Conservation (phyloP, 106 monocot species). For the Hemerocallis citrina region DNA sequence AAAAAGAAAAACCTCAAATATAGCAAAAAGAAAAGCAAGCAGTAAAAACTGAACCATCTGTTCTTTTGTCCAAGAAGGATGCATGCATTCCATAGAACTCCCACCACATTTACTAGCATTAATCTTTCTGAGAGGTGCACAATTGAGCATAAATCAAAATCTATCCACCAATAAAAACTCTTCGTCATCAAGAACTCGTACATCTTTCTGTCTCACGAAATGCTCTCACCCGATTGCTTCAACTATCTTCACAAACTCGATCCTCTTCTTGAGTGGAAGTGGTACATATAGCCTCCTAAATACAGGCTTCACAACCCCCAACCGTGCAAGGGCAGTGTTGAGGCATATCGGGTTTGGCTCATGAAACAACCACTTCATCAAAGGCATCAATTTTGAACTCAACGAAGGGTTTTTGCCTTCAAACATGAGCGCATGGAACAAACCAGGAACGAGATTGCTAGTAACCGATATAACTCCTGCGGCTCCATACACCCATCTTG, state of each 20-base stretch:
- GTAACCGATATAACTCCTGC: conserved; percentile 75
- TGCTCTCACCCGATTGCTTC: conserved; percentile 57
- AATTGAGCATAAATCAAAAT: conserved; percentile 23
- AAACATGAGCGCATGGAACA: conserved; percentile 69
- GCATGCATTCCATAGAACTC: too few relatives aligned
- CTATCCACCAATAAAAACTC: conserved; percentile 59
- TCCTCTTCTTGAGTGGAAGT: conserved; percentile 43
- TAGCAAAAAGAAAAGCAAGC: too few relatives aligned
- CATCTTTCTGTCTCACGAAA: conserved; percentile 64
- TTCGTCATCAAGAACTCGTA: conserved; percentile 65
- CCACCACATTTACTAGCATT: too few relatives aligned
- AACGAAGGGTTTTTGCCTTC: conserved; percentile 30
- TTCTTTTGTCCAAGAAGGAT: too few relatives aligned
- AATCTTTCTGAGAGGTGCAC: too few relatives aligned
- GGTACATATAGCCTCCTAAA: conserved; percentile 78
- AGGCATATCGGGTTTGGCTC: conserved; percentile 76
- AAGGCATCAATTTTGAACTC: conserved; percentile 44
- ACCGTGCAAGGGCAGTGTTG: conserved; percentile 76
- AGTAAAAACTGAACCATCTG: too few relatives aligned
- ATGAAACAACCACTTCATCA: conserved; percentile 65
- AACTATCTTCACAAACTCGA: conserved; percentile 63
- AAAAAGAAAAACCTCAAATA: too few relatives aligned
- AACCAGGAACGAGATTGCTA: conserved; percentile 72
- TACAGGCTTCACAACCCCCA: conserved; percentile 61
- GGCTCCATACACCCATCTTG: conserved; percentile 64